A percentile compares a stretch with the other conserved stretches of the same genome.
phyloP scores from a whole-genome alignment of 345 rosid species.

The Eucalyptus dawsonii region DNA sequence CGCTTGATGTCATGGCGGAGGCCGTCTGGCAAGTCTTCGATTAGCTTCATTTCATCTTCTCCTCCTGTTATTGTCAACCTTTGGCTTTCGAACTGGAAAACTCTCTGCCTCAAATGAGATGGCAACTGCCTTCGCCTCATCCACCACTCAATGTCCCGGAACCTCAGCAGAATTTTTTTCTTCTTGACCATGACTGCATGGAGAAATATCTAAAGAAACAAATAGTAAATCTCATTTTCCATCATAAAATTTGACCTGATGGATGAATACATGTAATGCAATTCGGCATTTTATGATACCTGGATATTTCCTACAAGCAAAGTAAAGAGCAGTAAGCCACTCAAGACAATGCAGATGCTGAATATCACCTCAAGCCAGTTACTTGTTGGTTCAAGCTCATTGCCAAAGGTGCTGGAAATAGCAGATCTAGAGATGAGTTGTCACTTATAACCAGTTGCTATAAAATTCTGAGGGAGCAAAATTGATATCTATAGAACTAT shows the following conservation, averaged over 20 bases:
- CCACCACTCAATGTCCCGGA: conserved; percentile 54
- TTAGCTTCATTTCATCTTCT: conserved; percentile 36
- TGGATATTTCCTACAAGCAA: conserved; percentile 48
- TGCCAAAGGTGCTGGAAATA: conserved; percentile 37
- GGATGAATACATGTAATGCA: not conserved
- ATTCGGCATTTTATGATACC: conserved; percentile 5
- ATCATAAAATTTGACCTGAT: not conserved
- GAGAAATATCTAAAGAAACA: conserved; percentile 31
- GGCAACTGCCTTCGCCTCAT: conserved; percentile 54
- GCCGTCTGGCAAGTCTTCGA: conserved; percentile 54
- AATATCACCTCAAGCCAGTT: conserved; percentile 41
- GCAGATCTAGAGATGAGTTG: not conserved
- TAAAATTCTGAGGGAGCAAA: not conserved
- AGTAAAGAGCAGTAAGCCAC: conserved; percentile 54
- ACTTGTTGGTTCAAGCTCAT: conserved; percentile 50
- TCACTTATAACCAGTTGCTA: not conserved
- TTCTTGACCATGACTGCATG: conserved; percentile 43
- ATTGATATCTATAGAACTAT: not conserved
- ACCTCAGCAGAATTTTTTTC: conserved; percentile 35
- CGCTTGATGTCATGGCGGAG: conserved; percentile 53
- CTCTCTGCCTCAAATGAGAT: conserved; percentile 26
- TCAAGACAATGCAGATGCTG: conserved; percentile 37
- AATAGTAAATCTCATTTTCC: not conserved
- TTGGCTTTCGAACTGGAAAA: conserved; percentile 32
- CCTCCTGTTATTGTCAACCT: conserved; percentile 36